phyloP scores from a whole-genome alignment of 2,329 filamentous ascomycete species.

The Phialophora chinensis region DNA sequence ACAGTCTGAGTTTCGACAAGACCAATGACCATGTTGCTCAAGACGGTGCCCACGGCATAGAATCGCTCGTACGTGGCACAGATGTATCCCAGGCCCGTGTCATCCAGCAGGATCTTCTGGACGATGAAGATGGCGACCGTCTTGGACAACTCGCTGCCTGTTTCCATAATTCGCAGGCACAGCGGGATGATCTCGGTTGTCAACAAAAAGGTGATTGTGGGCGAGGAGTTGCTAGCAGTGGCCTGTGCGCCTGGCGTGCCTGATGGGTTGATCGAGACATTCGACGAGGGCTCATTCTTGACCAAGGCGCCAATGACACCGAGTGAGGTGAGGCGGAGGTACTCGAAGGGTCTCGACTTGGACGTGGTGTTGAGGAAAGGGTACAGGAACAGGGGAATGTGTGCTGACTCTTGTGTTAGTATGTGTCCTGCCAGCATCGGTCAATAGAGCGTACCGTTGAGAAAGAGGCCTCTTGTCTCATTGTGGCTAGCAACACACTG shows the following conservation, averaged over 20 bases:
- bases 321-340: slow-evolving; percentile 90
- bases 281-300: slow-evolving; percentile 75
- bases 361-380: slow-evolving; percentile 98
- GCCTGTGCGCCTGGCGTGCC: slow-evolving; percentile 33
- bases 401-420: slow-evolving; percentile 64
- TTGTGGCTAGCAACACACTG: slow-evolving; percentile 98
- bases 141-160: slow-evolving; percentile 96
- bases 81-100: slow-evolving; percentile 96
- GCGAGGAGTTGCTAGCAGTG: slow-evolving; percentile 66
- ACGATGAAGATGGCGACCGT: slow-evolving; percentile 99
- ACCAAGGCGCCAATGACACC: slow-evolving; percentile 96
- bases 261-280: slow-evolving; percentile 35
- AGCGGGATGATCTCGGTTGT: slow-evolving; percentile 98
- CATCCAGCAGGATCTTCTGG: slow-evolving; percentile 96
- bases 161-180: slow-evolving; percentile 98
- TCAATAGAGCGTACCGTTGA: slow-evolving; percentile 71
- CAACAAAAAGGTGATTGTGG: slow-evolving; percentile 98
- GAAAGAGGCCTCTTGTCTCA: slow-evolving; percentile 89
- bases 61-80: slow-evolving; percentile 98
- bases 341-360: slow-evolving; percentile 96
- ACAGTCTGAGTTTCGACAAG: slow-evolving; percentile 98
- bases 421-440: not conserved
- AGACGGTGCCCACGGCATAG: slow-evolving; percentile 94
- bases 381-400: slow-evolving; percentile 96
- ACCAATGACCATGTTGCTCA: slow-evolving; percentile 98